Evolutionary conservation across 2,329 filamentous ascomycete genomes (phyloP).

Genomic region (Trichoderma guizhouense): DNA sequence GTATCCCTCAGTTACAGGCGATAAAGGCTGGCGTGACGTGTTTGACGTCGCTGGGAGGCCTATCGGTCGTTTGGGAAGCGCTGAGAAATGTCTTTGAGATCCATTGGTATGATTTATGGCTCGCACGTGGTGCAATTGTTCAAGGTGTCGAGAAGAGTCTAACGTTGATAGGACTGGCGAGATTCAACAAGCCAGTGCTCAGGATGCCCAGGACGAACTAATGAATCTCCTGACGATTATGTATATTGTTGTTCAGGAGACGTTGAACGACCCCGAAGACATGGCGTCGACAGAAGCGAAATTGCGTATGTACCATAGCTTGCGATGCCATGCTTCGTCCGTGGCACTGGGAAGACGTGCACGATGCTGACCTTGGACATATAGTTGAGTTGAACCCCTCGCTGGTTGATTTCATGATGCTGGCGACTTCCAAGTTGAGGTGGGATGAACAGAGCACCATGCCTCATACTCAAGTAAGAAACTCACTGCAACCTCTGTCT

Average conservation of each 20-base stretch:
- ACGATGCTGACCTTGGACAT: slow-evolving; percentile 22
- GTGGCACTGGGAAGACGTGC: not conserved
- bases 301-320: slow-evolving; percentile 44
- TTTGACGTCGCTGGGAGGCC: slow-evolving; percentile 49
- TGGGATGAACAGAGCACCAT: slow-evolving; percentile 66
- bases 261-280: slow-evolving; percentile 49
- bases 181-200: slow-evolving; percentile 40
- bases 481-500: slow-evolving; percentile 17
- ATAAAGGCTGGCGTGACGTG: slow-evolving; percentile 55
- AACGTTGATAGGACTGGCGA: slow-evolving; percentile 45
- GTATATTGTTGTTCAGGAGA: slow-evolving; percentile 58
- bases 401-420: slow-evolving; percentile 69
- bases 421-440: slow-evolving; percentile 63
- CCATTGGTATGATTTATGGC: slow-evolving; percentile 45
- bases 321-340: not conserved
- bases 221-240: slow-evolving; percentile 62
- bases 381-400: slow-evolving; percentile 60
- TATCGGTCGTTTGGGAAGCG: slow-evolving; percentile 50
- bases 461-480: slow-evolving; percentile 60
- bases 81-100: slow-evolving; percentile 48
- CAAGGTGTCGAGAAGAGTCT: slow-evolving; percentile 22
- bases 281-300: slow-evolving; percentile 46
- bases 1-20: slow-evolving; percentile 53
- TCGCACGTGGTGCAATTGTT: not conserved
- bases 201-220: slow-evolving; percentile 57